phyloP scores from a whole-genome alignment of 495 filamentous ascomycete genomes.

The Trichoderma gamsii region DNA sequence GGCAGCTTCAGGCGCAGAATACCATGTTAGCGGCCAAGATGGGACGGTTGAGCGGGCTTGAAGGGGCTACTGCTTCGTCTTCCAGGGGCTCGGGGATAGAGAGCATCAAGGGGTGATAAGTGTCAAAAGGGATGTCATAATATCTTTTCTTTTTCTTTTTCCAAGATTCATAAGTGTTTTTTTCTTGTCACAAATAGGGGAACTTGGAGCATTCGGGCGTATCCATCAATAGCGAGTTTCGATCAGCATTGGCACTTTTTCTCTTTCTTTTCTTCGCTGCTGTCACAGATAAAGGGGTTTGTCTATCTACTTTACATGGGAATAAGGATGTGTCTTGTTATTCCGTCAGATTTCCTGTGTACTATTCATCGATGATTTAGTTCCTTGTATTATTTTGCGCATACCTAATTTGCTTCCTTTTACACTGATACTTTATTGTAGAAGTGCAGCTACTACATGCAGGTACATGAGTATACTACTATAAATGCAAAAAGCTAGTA shows the following conservation, averaged over 20 bases:
- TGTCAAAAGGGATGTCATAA: not conserved
- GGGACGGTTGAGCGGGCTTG: constrained; percentile 27
- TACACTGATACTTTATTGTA: too few species aligned
- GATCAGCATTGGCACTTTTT: too few species aligned
- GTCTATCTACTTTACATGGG: too few species aligned
- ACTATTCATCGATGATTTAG: too few species aligned
- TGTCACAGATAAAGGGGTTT: not conserved
- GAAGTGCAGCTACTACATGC: too few species aligned
- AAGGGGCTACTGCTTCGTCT: not conserved
- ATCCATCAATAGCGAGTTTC: not conserved
- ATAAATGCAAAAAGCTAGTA: too few species aligned
- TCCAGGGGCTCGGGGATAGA: constrained; percentile 3
- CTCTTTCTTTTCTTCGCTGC: not conserved
- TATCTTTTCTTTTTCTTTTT: not conserved
- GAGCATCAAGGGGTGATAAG: not conserved
- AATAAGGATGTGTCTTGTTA: too few species aligned
- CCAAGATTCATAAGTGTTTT: too few species aligned
- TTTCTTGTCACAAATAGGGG: not conserved
- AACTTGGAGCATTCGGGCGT: not conserved
- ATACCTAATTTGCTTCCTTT: too few species aligned
- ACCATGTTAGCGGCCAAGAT: constrained; percentile 47
- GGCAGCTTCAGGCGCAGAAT: constrained; percentile 62
- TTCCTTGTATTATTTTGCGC: too few species aligned
- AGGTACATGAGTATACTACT: too few species aligned
- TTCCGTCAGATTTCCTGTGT: too few species aligned